Evolutionary conservation across 164 flowering plant species (phyloP).

Genomic region (Echeveria elegans): DNA sequence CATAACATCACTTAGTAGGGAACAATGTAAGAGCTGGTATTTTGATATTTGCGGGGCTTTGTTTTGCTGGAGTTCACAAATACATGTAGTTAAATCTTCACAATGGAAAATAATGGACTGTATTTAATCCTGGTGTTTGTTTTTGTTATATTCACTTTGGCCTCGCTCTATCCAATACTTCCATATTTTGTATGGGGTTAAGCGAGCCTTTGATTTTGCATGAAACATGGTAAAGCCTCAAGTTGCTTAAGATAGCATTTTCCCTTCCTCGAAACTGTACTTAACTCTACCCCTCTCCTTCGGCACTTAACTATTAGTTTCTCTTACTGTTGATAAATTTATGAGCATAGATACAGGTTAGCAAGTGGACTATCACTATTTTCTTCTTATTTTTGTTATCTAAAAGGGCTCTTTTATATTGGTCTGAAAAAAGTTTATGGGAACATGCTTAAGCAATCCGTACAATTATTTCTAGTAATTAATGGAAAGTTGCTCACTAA

Average conservation of each 20-base stretch:
- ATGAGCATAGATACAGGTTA: conserved; percentile 17
- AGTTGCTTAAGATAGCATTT: conserved; percentile 12
- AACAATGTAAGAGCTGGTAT: no score
- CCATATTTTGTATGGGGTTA: not conserved
- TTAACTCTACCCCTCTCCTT: not conserved
- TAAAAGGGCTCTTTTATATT: conserved; percentile 6
- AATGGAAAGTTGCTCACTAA: conserved; percentile 8
- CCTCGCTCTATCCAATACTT: no score
- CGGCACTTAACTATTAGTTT: not conserved
- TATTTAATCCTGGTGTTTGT: no score
- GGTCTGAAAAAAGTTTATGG: conserved; percentile 3
- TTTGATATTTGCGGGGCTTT: no score
- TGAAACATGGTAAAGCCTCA: conserved; percentile 14
- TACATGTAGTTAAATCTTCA: no score
- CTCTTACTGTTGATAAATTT: not conserved
- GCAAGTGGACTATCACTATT: conserved; percentile 23
- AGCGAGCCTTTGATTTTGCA: not conserved
- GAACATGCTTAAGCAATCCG: conserved; percentile 13
- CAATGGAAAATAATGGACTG: no score
- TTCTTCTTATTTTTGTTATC: conserved; percentile 10
- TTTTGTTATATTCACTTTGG: no score
- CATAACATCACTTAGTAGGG: no score
- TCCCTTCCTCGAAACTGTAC: not conserved
- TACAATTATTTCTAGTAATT: conserved; percentile 13
- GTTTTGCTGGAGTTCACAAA: no score